Percentiles rank a stretch among this genome's conserved stretches.
phyloP scores from a whole-genome alignment of 2,329 filamentous ascomycete species.

The Fusarium stilboides region DNA sequence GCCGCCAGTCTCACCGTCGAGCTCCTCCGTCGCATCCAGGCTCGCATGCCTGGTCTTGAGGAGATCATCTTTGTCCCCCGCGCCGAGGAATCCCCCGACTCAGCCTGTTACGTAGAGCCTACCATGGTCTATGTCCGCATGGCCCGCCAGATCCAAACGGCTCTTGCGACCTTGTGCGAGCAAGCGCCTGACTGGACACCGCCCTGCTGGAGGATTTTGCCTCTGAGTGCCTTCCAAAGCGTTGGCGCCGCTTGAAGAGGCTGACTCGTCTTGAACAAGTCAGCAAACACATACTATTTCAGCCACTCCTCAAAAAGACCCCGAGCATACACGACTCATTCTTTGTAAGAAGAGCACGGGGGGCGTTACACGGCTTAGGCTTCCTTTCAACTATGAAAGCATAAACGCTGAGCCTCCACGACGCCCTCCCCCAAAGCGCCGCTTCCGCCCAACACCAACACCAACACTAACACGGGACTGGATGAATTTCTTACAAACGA shows the following conservation, averaged over 20 bases:
- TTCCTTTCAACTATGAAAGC: conserved; percentile 12
- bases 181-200: conserved; percentile 53
- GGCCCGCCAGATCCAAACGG: conserved; percentile 56
- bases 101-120: conserved; percentile 51
- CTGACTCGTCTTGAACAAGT: neutral
- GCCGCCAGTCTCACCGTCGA: conserved; percentile 59
- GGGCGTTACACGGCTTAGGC: neutral
- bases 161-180: conserved; percentile 53
- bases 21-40: conserved; percentile 57
- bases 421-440: conserved; percentile 9
- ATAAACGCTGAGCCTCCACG: conserved; percentile 15
- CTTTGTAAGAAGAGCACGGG: neutral
- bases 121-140: conserved; percentile 55
- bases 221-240: conserved; percentile 48
- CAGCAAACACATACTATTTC: neutral
- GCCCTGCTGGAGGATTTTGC: conserved; percentile 58
- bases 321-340: neutral
- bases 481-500: conserved; percentile 1
- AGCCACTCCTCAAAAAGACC: neutral
- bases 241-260: conserved; percentile 19
- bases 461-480: neutral
- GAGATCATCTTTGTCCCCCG: conserved; percentile 63
- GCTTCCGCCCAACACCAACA: conserved; percentile 7
- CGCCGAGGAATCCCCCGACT: conserved; percentile 55
- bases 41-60: conserved; percentile 58